phyloP scores from a whole-genome alignment of 805 yeast genomes.

The Cyberlindnera mycetangii region DNA sequence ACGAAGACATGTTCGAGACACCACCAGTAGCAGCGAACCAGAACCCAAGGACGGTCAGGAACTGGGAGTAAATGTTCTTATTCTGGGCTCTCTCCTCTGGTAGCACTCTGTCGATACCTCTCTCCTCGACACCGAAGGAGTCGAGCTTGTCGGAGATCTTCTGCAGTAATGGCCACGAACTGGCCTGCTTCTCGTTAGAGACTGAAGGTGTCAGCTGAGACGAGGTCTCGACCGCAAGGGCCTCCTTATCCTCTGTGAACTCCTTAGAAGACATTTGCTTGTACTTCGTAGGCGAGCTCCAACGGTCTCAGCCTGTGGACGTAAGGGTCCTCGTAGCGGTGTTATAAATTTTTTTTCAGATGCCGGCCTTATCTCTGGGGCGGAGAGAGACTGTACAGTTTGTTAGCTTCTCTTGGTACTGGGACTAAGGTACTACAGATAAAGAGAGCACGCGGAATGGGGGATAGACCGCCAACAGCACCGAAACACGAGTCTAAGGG shows the following conservation, averaged over 20 bases:
- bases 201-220: neutral
- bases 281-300: neutral
- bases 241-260: slow-evolving; percentile 10
- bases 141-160: slow-evolving; percentile 47
- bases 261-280: slow-evolving; percentile 3
- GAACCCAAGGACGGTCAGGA: slow-evolving; percentile 57
- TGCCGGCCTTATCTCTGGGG: neutral
- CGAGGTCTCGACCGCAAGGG: slow-evolving; percentile 7
- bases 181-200: neutral
- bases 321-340: neutral
- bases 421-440: neutral
- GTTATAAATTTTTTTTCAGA: neutral
- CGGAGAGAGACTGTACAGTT: neutral
- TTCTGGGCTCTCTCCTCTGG: slow-evolving; percentile 58
- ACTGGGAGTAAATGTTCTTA: slow-evolving; percentile 12
- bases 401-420: too few species aligned
- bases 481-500: too few species aligned
- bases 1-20: slow-evolving; percentile 82
- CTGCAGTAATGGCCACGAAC: slow-evolving; percentile 9
- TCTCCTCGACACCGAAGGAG: slow-evolving; percentile 61
- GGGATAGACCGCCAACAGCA: too few species aligned
- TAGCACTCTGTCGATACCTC: slow-evolving; percentile 74
- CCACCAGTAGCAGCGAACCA: slow-evolving; percentile 90
- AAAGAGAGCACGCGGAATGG: neutral
- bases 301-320: neutral